These are phyloP conservation scores for Serendipita vermifera DNA, from an alignment of 768 basidiomycete genomes.

Conservation along the genomic window DNA sequence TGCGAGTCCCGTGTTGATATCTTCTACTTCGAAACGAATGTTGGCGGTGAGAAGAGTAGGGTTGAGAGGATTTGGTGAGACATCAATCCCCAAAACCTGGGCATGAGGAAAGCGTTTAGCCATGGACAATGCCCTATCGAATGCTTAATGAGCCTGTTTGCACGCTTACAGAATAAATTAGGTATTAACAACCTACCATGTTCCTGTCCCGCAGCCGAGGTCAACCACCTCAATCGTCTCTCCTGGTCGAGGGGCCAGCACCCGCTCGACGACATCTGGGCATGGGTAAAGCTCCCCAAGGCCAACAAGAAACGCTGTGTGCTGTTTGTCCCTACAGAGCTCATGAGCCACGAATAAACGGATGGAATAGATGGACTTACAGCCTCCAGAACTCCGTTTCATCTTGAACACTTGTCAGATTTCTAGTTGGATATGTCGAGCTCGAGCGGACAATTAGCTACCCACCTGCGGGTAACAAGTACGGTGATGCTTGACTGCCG, in stretches of 20 bases:
- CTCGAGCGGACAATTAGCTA: not conserved
- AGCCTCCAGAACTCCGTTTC: not conserved
- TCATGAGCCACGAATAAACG: too few species aligned
- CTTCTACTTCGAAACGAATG: not conserved
- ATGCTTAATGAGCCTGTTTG: not conserved
- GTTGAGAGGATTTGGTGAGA: not conserved
- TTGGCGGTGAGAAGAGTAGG: not conserved
- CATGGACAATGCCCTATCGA: not conserved
- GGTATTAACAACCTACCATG: not conserved
- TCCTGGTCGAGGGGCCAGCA: not conserved
- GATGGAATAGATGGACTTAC: too few species aligned
- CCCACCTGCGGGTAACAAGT: not conserved
- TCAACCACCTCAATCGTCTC: not conserved
- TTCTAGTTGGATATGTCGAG: too few species aligned
- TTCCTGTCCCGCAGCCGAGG: not conserved
- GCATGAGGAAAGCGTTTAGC: not conserved
- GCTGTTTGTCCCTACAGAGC: not conserved
- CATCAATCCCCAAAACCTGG: not conserved
- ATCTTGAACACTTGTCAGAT: not conserved
- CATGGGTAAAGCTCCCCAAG: not conserved
- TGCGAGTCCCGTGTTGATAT: not conserved
- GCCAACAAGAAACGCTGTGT: not conserved
- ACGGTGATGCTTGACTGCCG: not conserved
- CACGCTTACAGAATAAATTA: not conserved
- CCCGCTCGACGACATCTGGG: not conserved